A percentile compares a stretch with the other conserved stretches of the same genome.
These are phyloP conservation scores for Breynia disticha DNA, from an alignment of 441 rosid species.

Conservation along the genomic window DNA sequence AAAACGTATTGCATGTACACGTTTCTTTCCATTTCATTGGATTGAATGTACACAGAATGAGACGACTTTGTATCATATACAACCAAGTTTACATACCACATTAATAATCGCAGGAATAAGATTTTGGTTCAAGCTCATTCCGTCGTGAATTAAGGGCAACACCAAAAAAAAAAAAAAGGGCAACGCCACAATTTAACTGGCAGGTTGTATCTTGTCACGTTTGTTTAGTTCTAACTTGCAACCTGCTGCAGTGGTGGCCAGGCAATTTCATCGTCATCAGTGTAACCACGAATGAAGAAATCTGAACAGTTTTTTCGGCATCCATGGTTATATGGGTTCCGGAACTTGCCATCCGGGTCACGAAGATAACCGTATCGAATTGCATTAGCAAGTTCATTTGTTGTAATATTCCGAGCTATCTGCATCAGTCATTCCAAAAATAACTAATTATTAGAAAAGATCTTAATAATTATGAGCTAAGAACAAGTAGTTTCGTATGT, in stretches of 20 bases:
- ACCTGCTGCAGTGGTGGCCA: constrained; percentile 54
- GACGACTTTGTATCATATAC: background rate
- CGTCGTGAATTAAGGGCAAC: too few relatives aligned
- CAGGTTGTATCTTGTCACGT: background rate
- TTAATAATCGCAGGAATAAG: too few relatives aligned
- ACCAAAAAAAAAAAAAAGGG: too few relatives aligned
- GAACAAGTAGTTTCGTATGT: too few relatives aligned
- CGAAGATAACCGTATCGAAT: constrained; percentile 61
- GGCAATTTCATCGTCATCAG: constrained; percentile 64
- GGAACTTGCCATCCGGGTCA: constrained; percentile 65
- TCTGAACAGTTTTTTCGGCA: constrained; percentile 76
- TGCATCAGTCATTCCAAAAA: constrained; percentile 21
- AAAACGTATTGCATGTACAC: background rate
- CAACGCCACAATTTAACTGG: background rate
- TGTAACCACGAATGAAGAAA: constrained; percentile 60
- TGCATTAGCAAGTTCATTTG: constrained; percentile 71
- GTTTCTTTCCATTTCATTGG: background rate
- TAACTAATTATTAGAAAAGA: background rate
- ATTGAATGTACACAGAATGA: constrained; percentile 5
- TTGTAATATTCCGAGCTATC: constrained; percentile 85
- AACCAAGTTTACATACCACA: background rate
- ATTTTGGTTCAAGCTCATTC: background rate
- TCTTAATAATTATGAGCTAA: too few relatives aligned
- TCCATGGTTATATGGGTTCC: constrained; percentile 89
- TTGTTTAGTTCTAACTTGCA: constrained; percentile 24